Conservation (phyloP, 192 early-diverging fungal genomes). For the Borealophlyctis nickersoniae region DNA sequence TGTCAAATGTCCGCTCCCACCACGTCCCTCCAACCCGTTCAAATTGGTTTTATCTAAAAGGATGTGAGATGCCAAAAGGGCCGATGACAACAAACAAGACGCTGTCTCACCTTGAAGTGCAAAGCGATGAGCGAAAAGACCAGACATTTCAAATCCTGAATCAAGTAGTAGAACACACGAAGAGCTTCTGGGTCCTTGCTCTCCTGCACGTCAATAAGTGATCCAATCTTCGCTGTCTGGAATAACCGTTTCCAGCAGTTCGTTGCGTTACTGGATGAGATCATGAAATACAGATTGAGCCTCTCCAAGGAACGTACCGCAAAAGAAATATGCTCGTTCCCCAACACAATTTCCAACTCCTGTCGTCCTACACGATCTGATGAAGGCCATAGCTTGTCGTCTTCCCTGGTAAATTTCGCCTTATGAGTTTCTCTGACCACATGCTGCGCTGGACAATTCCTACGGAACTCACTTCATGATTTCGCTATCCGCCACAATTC, state of each 20-base stretch:
- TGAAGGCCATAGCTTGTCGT: constrained; percentile 87
- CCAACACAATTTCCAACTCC: constrained; percentile 89
- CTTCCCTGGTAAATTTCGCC: too few species aligned
- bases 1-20: too few species aligned
- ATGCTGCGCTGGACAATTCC: too few species aligned
- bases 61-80: background rate
- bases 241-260: too few species aligned
- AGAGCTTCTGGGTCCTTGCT: constrained; percentile 93
- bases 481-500: constrained; percentile 85
- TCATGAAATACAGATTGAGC: background rate
- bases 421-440: too few species aligned
- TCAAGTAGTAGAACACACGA: constrained; percentile 90
- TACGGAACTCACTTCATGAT: constrained; percentile 83
- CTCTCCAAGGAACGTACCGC: constrained; percentile 57
- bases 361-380: constrained; percentile 85
- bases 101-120: constrained; percentile 73
- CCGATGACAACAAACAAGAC: background rate
- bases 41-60: constrained; percentile 30
- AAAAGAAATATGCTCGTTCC: constrained; percentile 89
- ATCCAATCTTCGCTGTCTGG: constrained; percentile 87
- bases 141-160: constrained; percentile 95
- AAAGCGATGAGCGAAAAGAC: constrained; percentile 92
- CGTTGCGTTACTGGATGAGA: background rate
- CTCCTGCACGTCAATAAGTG: constrained; percentile 82
- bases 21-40: background rate